These are phyloP conservation scores for Monosporascus sp. DNA, from an alignment of 2,329 filamentous ascomycete species.

Conservation along the genomic window DNA sequence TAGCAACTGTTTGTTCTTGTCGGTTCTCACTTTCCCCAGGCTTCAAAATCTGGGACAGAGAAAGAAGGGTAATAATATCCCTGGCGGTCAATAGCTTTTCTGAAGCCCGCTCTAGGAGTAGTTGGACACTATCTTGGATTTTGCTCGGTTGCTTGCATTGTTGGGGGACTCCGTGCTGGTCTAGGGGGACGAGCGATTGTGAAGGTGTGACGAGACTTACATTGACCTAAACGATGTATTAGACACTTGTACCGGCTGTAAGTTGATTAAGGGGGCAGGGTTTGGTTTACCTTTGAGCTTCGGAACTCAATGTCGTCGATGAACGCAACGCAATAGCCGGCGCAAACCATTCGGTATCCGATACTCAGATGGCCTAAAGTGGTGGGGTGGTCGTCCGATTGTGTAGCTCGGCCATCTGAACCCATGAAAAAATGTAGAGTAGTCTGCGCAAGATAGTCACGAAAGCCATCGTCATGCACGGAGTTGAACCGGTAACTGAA, in stretches of 20 bases:
- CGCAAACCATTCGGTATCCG: slow-evolving; percentile 48
- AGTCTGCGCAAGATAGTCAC: slow-evolving; percentile 45
- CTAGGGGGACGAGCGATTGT: neutral
- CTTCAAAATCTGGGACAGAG: slow-evolving; percentile 13
- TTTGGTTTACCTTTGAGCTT: slow-evolving; percentile 52
- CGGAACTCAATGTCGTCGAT: slow-evolving; percentile 58
- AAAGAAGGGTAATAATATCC: slow-evolving; percentile 12
- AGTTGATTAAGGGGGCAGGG: neutral
- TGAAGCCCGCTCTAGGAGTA: neutral
- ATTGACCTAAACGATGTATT: slow-evolving; percentile 4
- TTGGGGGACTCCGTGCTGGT: neutral
- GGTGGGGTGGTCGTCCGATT: slow-evolving; percentile 1
- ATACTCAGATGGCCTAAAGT: slow-evolving; percentile 32
- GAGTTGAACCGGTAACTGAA: slow-evolving; percentile 41
- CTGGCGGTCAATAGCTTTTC: slow-evolving; percentile 8
- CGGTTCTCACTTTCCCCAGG: neutral
- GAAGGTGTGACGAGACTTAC: slow-evolving; percentile 4
- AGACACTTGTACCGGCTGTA: neutral
- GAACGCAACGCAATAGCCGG: slow-evolving; percentile 57
- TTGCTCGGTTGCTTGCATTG: neutral
- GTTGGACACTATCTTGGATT: neutral
- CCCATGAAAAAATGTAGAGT: slow-evolving; percentile 64
- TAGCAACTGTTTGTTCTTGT: slow-evolving; percentile 9
- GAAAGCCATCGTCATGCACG: slow-evolving; percentile 43
- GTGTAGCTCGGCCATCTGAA: slow-evolving; percentile 49